phyloP scores from a whole-genome alignment of 1,284 basidiomycete genomes.

The Cryptococcus deneoformans region DNA sequence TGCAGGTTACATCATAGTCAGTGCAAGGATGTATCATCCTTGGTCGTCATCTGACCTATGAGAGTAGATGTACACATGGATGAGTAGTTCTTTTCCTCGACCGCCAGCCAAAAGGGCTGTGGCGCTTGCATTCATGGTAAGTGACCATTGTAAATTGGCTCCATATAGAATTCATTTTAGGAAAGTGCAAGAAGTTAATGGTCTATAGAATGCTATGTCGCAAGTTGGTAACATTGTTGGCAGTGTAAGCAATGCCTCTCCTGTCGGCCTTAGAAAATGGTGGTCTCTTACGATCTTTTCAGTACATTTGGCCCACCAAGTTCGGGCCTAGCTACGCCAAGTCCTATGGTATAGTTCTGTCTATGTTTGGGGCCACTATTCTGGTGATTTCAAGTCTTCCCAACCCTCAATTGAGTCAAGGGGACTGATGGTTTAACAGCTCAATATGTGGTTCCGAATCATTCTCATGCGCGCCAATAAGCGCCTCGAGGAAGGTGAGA shows the following conservation, averaged over 20 bases:
- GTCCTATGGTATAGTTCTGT: conserved; percentile 35
- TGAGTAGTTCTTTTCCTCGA: conserved; percentile 38
- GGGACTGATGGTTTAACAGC: conserved; percentile 2
- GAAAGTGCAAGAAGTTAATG: background rate
- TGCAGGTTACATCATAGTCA: conserved; percentile 27
- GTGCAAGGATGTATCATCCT: background rate
- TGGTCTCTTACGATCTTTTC: background rate
- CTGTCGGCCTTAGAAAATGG: background rate
- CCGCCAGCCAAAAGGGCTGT: conserved; percentile 36
- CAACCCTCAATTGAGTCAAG: background rate
- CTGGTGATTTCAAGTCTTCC: conserved; percentile 3
- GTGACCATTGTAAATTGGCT: too few species aligned
- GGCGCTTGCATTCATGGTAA: conserved; percentile 27
- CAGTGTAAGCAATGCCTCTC: conserved; percentile 14
- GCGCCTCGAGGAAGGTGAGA: conserved; percentile 29
- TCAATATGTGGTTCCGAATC: conserved; percentile 34
- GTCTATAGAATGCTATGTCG: conserved; percentile 41
- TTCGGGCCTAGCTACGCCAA: conserved; percentile 29
- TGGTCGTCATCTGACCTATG: too few species aligned
- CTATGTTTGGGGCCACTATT: conserved; percentile 29
- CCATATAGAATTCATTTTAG: background rate
- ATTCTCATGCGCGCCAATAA: conserved; percentile 32
- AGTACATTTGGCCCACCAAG: conserved; percentile 26
- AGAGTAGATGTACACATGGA: conserved; percentile 28
- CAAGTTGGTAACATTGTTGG: conserved; percentile 50